Conservation (phyloP, 108 stramenopile genomes). For the Cyclotella baltica region DNA sequence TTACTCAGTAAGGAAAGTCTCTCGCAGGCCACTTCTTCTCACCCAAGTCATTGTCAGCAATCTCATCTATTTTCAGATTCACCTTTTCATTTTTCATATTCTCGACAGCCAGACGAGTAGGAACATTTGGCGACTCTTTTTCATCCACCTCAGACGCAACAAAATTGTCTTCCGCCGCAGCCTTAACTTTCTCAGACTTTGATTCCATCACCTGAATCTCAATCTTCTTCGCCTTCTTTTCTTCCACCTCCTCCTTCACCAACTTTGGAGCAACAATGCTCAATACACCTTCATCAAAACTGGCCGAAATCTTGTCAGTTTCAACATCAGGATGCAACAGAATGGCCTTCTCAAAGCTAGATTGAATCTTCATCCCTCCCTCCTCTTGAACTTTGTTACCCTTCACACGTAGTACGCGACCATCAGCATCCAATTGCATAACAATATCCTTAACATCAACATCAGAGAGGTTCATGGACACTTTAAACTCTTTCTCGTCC, state of each 20-base stretch:
- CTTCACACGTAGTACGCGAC: constrained; percentile 47
- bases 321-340: constrained; percentile 42
- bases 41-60: neutral
- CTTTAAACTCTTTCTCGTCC: constrained; percentile 37
- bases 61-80: neutral
- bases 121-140: neutral
- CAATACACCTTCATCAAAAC: constrained; percentile 21
- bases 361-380: constrained; percentile 42
- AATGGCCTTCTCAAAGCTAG: constrained; percentile 47
- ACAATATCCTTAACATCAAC: constrained; percentile 41
- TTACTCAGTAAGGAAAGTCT: constrained; percentile 25
- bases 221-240: constrained; percentile 34
- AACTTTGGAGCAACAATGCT: constrained; percentile 46
- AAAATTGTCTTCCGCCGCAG: neutral
- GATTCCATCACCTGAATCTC: constrained; percentile 20
- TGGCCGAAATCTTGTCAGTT: constrained; percentile 29
- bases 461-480: constrained; percentile 32
- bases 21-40: constrained; percentile 24
- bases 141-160: neutral
- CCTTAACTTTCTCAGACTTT: neutral
- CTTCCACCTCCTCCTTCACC: constrained; percentile 9
- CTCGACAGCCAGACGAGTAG: constrained; percentile 9
- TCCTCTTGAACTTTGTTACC: constrained; percentile 38
- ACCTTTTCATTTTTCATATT: constrained; percentile 18
- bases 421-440: constrained; percentile 45